Evolutionary conservation across 805 yeast species (phyloP).

Genomic region (Kodamaea neixiangensis): DNA sequence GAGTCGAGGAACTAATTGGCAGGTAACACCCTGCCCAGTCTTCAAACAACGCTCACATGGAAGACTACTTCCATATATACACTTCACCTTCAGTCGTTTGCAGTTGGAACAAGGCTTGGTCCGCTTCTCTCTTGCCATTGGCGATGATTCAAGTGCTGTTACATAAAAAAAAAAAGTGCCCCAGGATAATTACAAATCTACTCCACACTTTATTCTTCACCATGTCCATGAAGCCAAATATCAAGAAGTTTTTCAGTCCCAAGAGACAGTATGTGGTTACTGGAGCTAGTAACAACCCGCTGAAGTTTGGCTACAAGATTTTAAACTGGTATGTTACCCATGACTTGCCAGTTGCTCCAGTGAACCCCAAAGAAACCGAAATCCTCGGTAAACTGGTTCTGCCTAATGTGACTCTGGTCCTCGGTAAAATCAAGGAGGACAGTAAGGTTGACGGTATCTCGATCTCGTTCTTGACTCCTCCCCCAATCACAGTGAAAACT

Average conservation of each 20-base stretch:
- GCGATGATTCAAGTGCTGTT: background rate
- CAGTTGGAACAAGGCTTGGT: slow-evolving; percentile 67
- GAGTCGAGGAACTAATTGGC: slow-evolving; percentile 58
- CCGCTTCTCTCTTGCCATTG: slow-evolving; percentile 38
- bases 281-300: slow-evolving; percentile 67
- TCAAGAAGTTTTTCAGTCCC: slow-evolving; percentile 49
- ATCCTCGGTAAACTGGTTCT: slow-evolving; percentile 48
- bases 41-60: slow-evolving; percentile 62
- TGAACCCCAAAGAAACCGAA: slow-evolving; percentile 52
- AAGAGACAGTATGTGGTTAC: slow-evolving; percentile 60
- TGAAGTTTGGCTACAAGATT: slow-evolving; percentile 71
- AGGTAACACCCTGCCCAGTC: slow-evolving; percentile 45
- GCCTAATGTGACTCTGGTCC: slow-evolving; percentile 28
- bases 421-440: slow-evolving; percentile 19
- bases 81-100: slow-evolving; percentile 61
- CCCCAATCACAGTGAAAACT: slow-evolving; percentile 49
- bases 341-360: slow-evolving; percentile 58
- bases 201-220: background rate
- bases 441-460: slow-evolving; percentile 45
- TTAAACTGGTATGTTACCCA: slow-evolving; percentile 64
- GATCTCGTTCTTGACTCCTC: slow-evolving; percentile 76
- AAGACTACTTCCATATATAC: slow-evolving; percentile 48
- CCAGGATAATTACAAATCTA: background rate
- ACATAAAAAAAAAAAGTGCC: background rate
- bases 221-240: slow-evolving; percentile 29